Evolutionary conservation across 179 eudicot species (phyloP), one percentile per base, ranked within the genome.

Genomic region (Gypsophila paniculata): DNA sequence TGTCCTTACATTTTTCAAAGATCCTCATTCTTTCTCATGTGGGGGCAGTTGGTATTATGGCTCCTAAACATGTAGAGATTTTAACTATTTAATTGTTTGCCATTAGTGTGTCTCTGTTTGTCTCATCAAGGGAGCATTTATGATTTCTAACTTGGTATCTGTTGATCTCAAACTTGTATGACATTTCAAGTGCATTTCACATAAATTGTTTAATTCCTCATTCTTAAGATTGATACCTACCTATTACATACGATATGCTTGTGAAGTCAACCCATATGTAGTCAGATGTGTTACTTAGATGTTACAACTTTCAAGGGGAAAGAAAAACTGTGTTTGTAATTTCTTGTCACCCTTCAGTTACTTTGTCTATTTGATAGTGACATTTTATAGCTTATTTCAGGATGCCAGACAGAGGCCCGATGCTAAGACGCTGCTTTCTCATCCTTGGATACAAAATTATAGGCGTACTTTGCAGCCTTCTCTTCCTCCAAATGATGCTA

Each of bases 331-430:
- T 17, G 60, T 68, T 51, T 55, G 11, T 18, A 54, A 54, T 15
- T 19, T 25, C 18, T 61, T 74, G 48, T 61, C 17, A 19, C 38
- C 68, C 19, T 10, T 11, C 46, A n/a, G n/a, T n/a, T n/a, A 13
- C 39, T 77, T 34, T 26, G 21, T 17, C 38, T 76, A 42, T 71
- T 70, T 77, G 76, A 58, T 52, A 61, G 22, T 78, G 73, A 67
- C 77, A 34, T 46, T 60, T 11, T 65, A 61, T 60, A 64, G 52
- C 74, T 60, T 82, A 63, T 82, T 85, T 80, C 87, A 96, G 99
- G 97, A 96, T 88, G 98, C 99, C 79, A 86, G 96, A 76, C 93
- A 84, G 80, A 89, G 99, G 82, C 98, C 98, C 74, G 98, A 93
- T 81, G 99, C 99, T 38, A 96, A 86, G 84, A 90, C 88, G 59